phyloP scores from a whole-genome alignment of 169 alveolate species.

The Plasmodium falciparum region DNA sequence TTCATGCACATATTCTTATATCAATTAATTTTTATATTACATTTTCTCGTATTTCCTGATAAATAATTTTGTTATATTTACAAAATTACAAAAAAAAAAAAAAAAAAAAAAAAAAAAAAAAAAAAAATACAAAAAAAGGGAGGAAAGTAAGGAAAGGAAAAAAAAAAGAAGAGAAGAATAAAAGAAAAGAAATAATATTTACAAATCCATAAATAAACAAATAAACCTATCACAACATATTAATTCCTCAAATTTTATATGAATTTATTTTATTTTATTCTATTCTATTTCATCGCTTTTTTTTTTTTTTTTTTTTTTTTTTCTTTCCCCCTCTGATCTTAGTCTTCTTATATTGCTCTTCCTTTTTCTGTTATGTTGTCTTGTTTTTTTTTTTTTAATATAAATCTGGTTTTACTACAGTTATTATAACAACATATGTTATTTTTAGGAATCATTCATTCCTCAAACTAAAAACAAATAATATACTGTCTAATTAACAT shows the following conservation, averaged over 20 bases:
- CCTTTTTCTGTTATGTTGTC: not conserved
- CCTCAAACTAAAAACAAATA: constrained; percentile 25
- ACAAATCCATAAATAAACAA: constrained; percentile 54
- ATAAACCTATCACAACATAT: constrained; percentile 25
- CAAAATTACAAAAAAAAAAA: constrained; percentile 48
- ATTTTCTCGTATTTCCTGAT: constrained; percentile 62
- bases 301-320: constrained; percentile 9
- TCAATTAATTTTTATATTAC: constrained; percentile 14
- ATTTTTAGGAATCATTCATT: constrained; percentile 39
- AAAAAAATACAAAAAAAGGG: no score
- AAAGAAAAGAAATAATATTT: not conserved
- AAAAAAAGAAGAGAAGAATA: no score
- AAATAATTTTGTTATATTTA: constrained; percentile 38
- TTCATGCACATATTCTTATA: no score
- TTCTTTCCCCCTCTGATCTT: constrained; percentile 7
- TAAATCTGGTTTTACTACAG: constrained; percentile 17
- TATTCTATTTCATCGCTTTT: not conserved
- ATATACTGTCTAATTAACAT: constrained; percentile 20
- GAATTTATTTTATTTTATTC: constrained; percentile 2
- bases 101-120: constrained; percentile 1
- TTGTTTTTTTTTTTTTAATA: constrained; percentile 17
- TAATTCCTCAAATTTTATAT: constrained; percentile 1
- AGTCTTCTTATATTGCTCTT: constrained; percentile 10
- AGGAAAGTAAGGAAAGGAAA: no score
- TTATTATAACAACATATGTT: constrained; percentile 19